Evolutionary conservation across 1,139 yeast species (phyloP).

Genomic region (Magnusiomyces sp.): DNA sequence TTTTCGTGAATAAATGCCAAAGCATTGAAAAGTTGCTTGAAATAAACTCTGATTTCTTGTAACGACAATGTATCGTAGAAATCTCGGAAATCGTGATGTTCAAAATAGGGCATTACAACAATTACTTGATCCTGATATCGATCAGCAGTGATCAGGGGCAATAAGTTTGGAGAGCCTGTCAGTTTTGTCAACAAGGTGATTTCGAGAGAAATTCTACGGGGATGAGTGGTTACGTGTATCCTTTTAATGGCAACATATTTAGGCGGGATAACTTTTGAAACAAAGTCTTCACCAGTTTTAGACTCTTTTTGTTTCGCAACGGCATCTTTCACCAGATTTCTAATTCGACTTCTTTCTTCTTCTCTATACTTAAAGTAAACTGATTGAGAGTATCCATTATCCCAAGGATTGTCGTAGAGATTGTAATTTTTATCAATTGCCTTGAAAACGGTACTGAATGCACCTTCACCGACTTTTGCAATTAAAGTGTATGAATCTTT

Average conservation of each 20-base stretch:
- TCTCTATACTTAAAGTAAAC: not conserved
- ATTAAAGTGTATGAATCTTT: constrained; percentile 53
- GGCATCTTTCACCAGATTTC: too few species aligned
- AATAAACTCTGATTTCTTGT: constrained; percentile 70
- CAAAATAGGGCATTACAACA: constrained; percentile 85
- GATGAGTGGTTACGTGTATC: constrained; percentile 92
- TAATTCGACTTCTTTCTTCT: not conserved
- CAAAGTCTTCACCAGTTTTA: not conserved
- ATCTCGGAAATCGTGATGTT: constrained; percentile 79
- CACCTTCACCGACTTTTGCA: constrained; percentile 92
- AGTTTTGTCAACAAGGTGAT: constrained; percentile 63
- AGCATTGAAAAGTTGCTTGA: constrained; percentile 71
- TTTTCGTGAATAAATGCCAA: constrained; percentile 66
- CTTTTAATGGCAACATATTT: constrained; percentile 78
- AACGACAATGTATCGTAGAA: constrained; percentile 75
- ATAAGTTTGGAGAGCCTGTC: constrained; percentile 63
- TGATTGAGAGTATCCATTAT: constrained; percentile 10
- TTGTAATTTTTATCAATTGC: constrained; percentile 55
- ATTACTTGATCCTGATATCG: constrained; percentile 86
- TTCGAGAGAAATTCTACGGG: constrained; percentile 82
- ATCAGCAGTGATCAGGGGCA: constrained; percentile 81
- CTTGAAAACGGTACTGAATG: constrained; percentile 83
- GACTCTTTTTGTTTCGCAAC: too few species aligned
- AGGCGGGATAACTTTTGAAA: not conserved
- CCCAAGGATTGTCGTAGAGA: constrained; percentile 25